A percentile compares a stretch with the other conserved stretches of the same genome.
phyloP scores from a whole-genome alignment of 2,329 filamentous ascomycete species.

The Diaporthe citri region DNA sequence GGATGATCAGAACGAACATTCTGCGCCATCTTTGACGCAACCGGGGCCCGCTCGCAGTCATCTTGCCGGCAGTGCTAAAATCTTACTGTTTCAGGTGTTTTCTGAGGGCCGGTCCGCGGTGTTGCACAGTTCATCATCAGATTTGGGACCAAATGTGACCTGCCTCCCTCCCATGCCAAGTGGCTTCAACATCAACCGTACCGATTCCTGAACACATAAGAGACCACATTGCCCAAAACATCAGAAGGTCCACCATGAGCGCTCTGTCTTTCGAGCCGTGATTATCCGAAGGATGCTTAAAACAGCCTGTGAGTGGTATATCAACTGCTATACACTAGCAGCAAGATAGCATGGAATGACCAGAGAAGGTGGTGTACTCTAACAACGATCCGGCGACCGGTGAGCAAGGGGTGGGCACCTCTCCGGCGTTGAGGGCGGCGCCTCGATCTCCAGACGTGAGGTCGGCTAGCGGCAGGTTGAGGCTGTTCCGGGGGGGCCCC shows the following conservation, averaged over 20 bases:
- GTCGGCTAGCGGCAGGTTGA: slow-evolving; percentile 27
- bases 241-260: background rate
- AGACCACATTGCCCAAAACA: background rate
- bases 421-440: slow-evolving; percentile 28
- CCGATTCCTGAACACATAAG: background rate
- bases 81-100: slow-evolving; percentile 29
- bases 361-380: slow-evolving; percentile 32
- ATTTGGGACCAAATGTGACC: slow-evolving; percentile 17
- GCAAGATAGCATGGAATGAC: slow-evolving; percentile 20
- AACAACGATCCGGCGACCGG: slow-evolving; percentile 35
- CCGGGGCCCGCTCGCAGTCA: background rate
- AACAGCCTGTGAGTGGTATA: slow-evolving; percentile 16
- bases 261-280: slow-evolving; percentile 9
- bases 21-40: background rate
- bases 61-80: slow-evolving; percentile 30
- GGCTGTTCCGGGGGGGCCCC: slow-evolving; percentile 5
- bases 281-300: slow-evolving; percentile 28
- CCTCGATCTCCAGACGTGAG: slow-evolving; percentile 28
- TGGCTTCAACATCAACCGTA: slow-evolving; percentile 1
- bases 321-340: slow-evolving; percentile 31
- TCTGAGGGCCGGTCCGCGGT: slow-evolving; percentile 37
- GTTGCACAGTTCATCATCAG: slow-evolving; percentile 6
- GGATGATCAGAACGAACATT: background rate
- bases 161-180: background rate
- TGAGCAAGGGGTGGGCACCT: slow-evolving; percentile 34